A percentile compares a stretch with the other conserved stretches of the same genome.
Conservation (phyloP, 2,329 filamentous ascomycete species). For the Sarocladiaceae sp. region DNA sequence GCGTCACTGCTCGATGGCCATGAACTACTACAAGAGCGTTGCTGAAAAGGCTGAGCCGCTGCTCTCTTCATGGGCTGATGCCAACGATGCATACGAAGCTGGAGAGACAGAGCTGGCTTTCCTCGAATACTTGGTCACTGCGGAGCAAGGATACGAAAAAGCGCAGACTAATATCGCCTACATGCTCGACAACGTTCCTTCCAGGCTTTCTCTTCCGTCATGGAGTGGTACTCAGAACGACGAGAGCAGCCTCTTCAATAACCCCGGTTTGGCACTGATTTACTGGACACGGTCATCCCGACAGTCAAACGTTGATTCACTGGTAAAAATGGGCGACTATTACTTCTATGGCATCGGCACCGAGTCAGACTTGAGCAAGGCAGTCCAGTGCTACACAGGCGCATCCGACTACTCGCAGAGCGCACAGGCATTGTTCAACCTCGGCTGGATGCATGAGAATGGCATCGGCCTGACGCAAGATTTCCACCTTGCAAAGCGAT, state of each 20-base stretch:
- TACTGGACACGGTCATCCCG: constrained; percentile 95
- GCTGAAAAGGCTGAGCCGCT: constrained; percentile 69
- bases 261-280: constrained; percentile 67
- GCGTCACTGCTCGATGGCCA: constrained; percentile 70
- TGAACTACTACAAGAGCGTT: constrained; percentile 78
- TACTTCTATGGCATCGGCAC: constrained; percentile 82
- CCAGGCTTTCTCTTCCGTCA: constrained; percentile 30
- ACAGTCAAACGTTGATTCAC: constrained; percentile 86
- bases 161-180: constrained; percentile 89
- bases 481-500: constrained; percentile 93
- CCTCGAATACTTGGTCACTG: constrained; percentile 78
- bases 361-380: constrained; percentile 70
- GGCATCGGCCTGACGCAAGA: constrained; percentile 90
- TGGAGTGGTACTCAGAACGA: constrained; percentile 40
- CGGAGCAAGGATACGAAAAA: constrained; percentile 87
- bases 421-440: constrained; percentile 92
- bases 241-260: constrained; percentile 38
- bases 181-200: constrained; percentile 71
- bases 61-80: constrained; percentile 76
- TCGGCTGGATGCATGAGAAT: constrained; percentile 99
- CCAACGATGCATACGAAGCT: constrained; percentile 75
- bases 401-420: constrained; percentile 89
- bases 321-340: constrained; percentile 98
- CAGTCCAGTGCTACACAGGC: constrained; percentile 86
- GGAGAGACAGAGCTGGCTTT: constrained; percentile 79